A percentile compares a stretch with the other conserved stretches of the same genome.
These are phyloP conservation scores for Colletotrichum graminicola DNA, from an alignment of 2,329 filamentous ascomycete species.

Conservation along the genomic window DNA sequence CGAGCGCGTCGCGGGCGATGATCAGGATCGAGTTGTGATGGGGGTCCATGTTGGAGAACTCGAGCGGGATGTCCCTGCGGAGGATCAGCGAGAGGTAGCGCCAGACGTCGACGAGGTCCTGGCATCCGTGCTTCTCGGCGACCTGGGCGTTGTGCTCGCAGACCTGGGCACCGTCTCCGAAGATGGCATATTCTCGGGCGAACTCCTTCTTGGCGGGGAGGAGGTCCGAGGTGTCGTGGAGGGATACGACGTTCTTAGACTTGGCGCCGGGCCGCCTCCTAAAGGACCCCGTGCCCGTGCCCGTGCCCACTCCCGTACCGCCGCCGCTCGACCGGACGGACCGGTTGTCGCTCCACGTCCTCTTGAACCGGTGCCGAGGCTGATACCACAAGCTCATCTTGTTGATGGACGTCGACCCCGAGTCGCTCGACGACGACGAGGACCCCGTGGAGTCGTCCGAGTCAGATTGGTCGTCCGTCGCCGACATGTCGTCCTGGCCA, in stretches of 20 bases:
- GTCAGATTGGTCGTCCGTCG: constrained; percentile 64
- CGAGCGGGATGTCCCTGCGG: constrained; percentile 79
- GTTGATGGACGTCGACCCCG: constrained; percentile 73
- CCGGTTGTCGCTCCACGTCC: constrained; percentile 68
- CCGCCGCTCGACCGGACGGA: constrained; percentile 71
- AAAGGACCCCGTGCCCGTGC: constrained; percentile 54
- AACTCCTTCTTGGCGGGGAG: constrained; percentile 84
- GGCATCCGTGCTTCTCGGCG: constrained; percentile 76
- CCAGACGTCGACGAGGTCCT: constrained; percentile 86
- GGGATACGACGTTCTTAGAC: constrained; percentile 77
- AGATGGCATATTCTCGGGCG: constrained; percentile 84
- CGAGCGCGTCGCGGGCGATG: constrained; percentile 73
- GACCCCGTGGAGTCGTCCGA: constrained; percentile 62
- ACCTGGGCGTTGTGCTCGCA: constrained; percentile 87
- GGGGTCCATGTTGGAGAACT: constrained; percentile 68
- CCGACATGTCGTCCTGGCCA: constrained; percentile 63
- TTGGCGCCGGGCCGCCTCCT: constrained; percentile 62
- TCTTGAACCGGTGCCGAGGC: constrained; percentile 63
- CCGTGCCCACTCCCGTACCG: constrained; percentile 70
- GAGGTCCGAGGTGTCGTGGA: constrained; percentile 77
- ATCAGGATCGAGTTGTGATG: constrained; percentile 73
- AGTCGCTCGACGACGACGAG: constrained; percentile 69
- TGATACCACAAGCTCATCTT: constrained; percentile 70
- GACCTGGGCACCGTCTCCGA: constrained; percentile 83
- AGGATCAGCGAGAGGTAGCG: constrained; percentile 82